Conservation (phyloP, 768 basidiomycete species). For the Lentinula guzmanii region DNA sequence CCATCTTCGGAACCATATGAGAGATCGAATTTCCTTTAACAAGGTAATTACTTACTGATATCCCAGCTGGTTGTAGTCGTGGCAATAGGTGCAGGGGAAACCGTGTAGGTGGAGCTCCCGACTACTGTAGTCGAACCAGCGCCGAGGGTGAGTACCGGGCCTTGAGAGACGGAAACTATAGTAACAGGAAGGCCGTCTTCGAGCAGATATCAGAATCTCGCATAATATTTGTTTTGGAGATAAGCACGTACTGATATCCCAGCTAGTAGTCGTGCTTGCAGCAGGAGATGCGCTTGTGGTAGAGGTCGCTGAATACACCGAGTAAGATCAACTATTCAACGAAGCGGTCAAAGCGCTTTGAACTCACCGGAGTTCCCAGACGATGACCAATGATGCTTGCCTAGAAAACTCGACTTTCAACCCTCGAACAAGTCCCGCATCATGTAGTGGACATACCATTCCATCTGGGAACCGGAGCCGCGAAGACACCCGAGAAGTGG, state of each 20-base stretch:
- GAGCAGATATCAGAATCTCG: neutral
- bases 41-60: neutral
- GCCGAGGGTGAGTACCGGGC: neutral
- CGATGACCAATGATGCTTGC: neutral
- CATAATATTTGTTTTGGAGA: neutral
- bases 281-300: neutral
- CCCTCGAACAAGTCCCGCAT: neutral
- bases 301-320: neutral
- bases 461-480: neutral
- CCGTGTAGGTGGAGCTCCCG: neutral
- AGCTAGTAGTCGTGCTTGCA: neutral
- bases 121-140: neutral
- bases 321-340: neutral
- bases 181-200: neutral
- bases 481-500: neutral
- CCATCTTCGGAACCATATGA: neutral
- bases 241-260: neutral
- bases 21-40: neutral
- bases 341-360: neutral
- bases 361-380: neutral
- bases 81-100: neutral
- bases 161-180: neutral
- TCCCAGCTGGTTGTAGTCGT: constrained; percentile 1
- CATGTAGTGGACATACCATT: neutral
- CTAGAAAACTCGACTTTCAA: neutral